Base-by-base conservation (phyloP, 2,329 filamentous ascomycete species). In the Sporothrix variecibatus region DNA sequence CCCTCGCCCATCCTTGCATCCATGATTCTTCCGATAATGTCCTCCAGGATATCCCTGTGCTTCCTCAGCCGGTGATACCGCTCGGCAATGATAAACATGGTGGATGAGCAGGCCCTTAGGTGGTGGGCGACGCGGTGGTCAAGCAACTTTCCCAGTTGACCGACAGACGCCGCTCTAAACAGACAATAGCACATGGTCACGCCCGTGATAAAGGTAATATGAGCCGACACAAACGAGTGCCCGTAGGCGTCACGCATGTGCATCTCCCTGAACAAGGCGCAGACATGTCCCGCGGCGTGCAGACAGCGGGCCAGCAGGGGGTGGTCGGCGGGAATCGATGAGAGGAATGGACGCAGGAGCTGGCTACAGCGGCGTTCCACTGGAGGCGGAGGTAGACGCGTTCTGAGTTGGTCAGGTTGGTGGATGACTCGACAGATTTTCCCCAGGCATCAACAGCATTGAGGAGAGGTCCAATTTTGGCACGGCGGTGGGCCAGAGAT, bases 301-400 rank as follows among this genome's bases (percentile, higher is more conserved):
- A 84, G 77, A 74, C 83, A 83, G 4, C 85, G 84, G 15, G 82
- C 80, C 75, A 86, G 84, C 73, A 85, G 85, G 0, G 83, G 83
- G 76, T 86, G 85, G 7, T 82, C 80, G 7, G 84, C 80, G 7
- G 82, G 80, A 15, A 87, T 80, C 20, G 85, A 81, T 2, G 83
- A 82, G 1, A 87, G 79, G 74, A 87, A 87, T 1, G 86, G 86
- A 64, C 87, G 86, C n/a, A 87, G 82, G 1, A 88, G 79, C n/a
- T 87, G 81, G 85, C 81, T 0, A 87, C 80, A 5, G 86, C 84
- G 34, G 85, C 82, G 76, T 87, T 83, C 75, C 86, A 87, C 75
- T 87, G 85, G 15, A 87, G 80, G 76, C 85, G 82, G 1, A 85
- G 82, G 73, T 87, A 86, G 75, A 85, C 56, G 2, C 46, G 17